These are phyloP conservation scores for Puya raimondii DNA, from an alignment of 176 grass and related monocot species.

Conservation along the genomic window DNA sequence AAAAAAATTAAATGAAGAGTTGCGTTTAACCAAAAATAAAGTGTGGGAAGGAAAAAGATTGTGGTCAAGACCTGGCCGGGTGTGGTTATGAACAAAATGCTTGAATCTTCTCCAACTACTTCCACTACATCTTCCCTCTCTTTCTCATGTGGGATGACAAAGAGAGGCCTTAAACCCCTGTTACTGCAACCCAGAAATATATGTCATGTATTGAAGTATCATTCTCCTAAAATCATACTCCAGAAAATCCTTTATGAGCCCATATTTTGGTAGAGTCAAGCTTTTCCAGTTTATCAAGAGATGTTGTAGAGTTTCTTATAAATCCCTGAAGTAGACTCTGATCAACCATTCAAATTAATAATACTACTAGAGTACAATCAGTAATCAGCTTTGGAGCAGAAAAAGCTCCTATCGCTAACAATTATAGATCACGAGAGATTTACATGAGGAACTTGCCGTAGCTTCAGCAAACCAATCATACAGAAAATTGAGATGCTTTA, in stretches of 20 bases:
- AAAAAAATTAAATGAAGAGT: background rate
- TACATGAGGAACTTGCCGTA: background rate
- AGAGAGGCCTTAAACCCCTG: conserved; percentile 55
- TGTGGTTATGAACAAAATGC: conserved; percentile 72
- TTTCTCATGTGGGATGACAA: conserved; percentile 93
- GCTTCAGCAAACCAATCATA: background rate
- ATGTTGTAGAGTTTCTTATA: too few species aligned
- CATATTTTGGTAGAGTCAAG: background rate
- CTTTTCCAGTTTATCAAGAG: too few species aligned
- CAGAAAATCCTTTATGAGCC: background rate
- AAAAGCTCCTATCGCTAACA: background rate
- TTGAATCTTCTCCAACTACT: conserved; percentile 40
- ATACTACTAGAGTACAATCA: too few species aligned
- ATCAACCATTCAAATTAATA: too few species aligned
- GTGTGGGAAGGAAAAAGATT: background rate
- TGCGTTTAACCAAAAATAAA: background rate
- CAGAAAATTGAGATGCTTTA: background rate
- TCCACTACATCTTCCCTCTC: conserved; percentile 79
- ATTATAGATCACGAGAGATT: background rate
- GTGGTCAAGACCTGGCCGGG: conserved; percentile 40
- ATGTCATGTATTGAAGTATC: background rate
- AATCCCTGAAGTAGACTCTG: too few species aligned
- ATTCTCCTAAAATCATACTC: background rate
- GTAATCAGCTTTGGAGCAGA: background rate
- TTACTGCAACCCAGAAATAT: conserved; percentile 22